Percentiles rank a stretch among this genome's conserved stretches.
Conservation (phyloP, 169 alveolate species). For the Babesia bigemina region DNA sequence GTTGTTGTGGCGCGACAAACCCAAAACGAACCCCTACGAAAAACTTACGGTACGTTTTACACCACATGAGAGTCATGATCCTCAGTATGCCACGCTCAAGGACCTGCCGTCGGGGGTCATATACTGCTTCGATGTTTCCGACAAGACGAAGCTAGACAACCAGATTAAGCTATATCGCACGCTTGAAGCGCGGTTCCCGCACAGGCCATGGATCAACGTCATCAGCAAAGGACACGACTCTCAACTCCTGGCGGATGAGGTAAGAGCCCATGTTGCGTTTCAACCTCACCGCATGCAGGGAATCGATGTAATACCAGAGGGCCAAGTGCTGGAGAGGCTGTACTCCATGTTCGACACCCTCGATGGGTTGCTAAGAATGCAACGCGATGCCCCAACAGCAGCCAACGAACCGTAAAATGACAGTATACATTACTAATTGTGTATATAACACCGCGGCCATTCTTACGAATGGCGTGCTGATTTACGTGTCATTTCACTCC, state of each 20-base stretch:
- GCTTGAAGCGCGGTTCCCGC: constrained; percentile 55
- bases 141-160: constrained; percentile 24
- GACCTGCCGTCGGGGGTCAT: constrained; percentile 67
- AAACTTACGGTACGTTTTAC: constrained; percentile 44
- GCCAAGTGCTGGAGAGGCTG: background rate
- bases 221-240: constrained; percentile 32
- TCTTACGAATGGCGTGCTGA: background rate
- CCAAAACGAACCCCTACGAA: constrained; percentile 60
- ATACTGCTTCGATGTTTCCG: constrained; percentile 56
- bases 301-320: constrained; percentile 6
- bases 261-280: background rate
- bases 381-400: background rate
- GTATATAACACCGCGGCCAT: background rate
- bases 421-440: too few species aligned
- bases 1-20: constrained; percentile 47
- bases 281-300: background rate
- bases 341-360: constrained; percentile 4
- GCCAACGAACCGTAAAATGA: background rate
- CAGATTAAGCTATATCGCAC: constrained; percentile 44
- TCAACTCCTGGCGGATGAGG: constrained; percentile 2
- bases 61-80: background rate
- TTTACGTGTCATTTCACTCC: background rate
- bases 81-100: constrained; percentile 54
- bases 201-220: constrained; percentile 68
- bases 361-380: constrained; percentile 2